phyloP scores from a whole-genome alignment of 164 flowering plant species.

The Pachysandra terminalis region DNA sequence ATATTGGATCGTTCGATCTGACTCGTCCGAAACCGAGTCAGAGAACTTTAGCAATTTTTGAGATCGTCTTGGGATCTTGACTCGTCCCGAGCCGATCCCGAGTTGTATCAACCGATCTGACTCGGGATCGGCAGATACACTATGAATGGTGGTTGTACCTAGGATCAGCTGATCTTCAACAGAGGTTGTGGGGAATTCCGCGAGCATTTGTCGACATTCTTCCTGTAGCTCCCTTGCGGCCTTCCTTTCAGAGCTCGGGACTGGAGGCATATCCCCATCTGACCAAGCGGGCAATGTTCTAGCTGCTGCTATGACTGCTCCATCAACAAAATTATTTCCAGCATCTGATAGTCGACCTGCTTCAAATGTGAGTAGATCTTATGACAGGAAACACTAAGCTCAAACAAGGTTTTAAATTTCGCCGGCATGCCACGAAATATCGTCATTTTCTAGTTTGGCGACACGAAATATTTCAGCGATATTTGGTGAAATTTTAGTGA shows the following conservation, averaged over 20 bases:
- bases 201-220: constrained; percentile 80
- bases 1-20: too few species aligned
- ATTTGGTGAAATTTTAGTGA: too few species aligned
- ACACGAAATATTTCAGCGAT: too few species aligned
- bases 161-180: constrained; percentile 73
- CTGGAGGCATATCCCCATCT: constrained; percentile 77
- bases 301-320: constrained; percentile 94
- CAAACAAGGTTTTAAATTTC: too few species aligned
- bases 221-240: constrained; percentile 75
- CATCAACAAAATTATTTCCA: constrained; percentile 72
- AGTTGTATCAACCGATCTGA: too few species aligned
- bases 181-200: constrained; percentile 71
- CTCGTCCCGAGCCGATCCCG: too few species aligned
- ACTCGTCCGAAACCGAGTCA: too few species aligned
- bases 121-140: too few species aligned
- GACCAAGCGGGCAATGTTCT: constrained; percentile 94
- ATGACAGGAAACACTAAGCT: background rate
- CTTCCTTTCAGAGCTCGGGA: constrained; percentile 77
- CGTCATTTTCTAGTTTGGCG: too few species aligned
- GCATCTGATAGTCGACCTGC: constrained; percentile 55
- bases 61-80: too few species aligned
- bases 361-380: constrained; percentile 3
- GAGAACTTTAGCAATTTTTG: too few species aligned
- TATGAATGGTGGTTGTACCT: constrained; percentile 38
- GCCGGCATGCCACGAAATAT: too few species aligned